Evolutionary conservation across 805 yeast genomes (phyloP).

Genomic region (Pichia rugopelliculosa): DNA sequence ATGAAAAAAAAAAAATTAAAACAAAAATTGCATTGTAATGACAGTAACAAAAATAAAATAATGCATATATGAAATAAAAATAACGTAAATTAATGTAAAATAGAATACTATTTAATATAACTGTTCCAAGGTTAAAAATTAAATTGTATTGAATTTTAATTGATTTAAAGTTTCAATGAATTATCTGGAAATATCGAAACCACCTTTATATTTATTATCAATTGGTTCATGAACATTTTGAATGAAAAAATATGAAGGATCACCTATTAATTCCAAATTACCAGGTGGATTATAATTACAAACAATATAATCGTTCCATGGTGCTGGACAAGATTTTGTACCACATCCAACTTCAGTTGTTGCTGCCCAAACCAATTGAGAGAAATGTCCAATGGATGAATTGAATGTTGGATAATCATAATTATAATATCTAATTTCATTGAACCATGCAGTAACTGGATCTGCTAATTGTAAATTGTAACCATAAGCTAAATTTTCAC

Average conservation of each 20-base stretch:
- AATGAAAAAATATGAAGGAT: constrained; percentile 10
- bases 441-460: constrained; percentile 72
- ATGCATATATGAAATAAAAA: not conserved
- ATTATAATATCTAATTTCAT: constrained; percentile 49
- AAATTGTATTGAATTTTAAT: not conserved
- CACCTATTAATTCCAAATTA: constrained; percentile 45
- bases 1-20: not conserved
- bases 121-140: not conserved
- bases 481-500: constrained; percentile 81
- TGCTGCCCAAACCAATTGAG: constrained; percentile 69
- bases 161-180: no score
- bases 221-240: not conserved
- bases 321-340: constrained; percentile 45
- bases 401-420: constrained; percentile 42
- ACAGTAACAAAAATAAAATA: not conserved
- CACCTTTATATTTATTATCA: not conserved
- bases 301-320: constrained; percentile 48
- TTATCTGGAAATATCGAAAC: not conserved
- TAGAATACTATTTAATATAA: not conserved
- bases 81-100: not conserved
- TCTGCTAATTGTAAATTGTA: constrained; percentile 38
- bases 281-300: constrained; percentile 76
- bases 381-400: constrained; percentile 65
- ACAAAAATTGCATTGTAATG: not conserved
- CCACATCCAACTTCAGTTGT: constrained; percentile 68